Evolutionary conservation across 1,284 basidiomycete species (phyloP).

Genomic region (Pyrrhoderma noxium): DNA sequence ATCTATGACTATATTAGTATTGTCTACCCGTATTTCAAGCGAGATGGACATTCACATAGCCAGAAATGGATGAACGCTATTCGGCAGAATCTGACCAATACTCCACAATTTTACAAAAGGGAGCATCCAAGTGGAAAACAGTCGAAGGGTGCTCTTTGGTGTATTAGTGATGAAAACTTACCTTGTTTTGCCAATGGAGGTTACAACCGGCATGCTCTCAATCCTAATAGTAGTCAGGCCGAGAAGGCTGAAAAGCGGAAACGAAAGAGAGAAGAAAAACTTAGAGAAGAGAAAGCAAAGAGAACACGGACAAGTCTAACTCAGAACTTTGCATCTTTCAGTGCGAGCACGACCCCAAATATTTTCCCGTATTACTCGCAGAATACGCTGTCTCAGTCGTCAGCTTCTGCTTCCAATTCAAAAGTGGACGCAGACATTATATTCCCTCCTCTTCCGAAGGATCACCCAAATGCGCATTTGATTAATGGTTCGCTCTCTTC

Average conservation of each 20-base stretch:
- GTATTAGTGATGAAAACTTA: conserved; percentile 39
- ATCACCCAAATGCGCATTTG: conserved; percentile 49
- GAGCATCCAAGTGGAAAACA: conserved; percentile 52
- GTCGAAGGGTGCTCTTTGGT: conserved; percentile 54
- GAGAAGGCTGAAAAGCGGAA: conserved; percentile 14
- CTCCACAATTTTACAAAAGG: conserved; percentile 70
- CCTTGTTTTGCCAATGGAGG: conserved; percentile 18
- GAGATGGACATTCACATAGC: conserved; percentile 48
- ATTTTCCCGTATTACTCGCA: not conserved
- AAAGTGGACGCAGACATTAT: conserved; percentile 25
- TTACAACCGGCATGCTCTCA: conserved; percentile 17
- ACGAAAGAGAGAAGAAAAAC: conserved; percentile 16
- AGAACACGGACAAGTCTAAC: not conserved
- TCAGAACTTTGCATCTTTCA: too few relatives aligned
- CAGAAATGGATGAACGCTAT: conserved; percentile 96
- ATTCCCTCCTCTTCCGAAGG: conserved; percentile 44
- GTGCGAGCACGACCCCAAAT: too few relatives aligned
- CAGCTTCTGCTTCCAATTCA: not conserved
- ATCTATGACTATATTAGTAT: conserved; percentile 95
- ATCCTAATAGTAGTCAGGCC: conserved; percentile 9
- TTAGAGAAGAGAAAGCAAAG: conserved; percentile 9
- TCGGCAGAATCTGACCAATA: conserved; percentile 80
- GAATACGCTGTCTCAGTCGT: too few relatives aligned
- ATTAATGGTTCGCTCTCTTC: conserved; percentile 22
- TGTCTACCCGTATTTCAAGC: conserved; percentile 89